These are phyloP conservation scores for Chromosphaera perkinsii DNA, from an alignment of 208 protist species.

Conservation along the genomic window DNA sequence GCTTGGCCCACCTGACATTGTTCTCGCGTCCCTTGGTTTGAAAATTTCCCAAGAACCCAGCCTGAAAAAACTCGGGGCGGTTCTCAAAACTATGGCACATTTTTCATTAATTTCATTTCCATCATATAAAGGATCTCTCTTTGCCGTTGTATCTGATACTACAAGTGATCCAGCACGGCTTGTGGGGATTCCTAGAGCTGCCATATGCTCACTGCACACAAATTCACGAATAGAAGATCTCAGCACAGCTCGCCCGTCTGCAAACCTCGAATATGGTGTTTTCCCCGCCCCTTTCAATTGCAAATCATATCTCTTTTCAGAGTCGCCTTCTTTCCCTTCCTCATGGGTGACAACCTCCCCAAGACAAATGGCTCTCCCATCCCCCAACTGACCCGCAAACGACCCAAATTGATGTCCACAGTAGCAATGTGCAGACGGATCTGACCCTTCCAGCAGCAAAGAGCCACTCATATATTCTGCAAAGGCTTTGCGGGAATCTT, in stretches of 20 bases:
- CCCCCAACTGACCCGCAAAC: constrained; percentile 60
- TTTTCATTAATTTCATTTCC: constrained; percentile 38
- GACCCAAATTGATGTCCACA: constrained; percentile 54
- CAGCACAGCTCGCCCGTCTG: constrained; percentile 48
- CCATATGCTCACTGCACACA: constrained; percentile 56
- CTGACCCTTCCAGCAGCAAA: neutral
- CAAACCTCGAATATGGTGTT: constrained; percentile 58
- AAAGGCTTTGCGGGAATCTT: no score
- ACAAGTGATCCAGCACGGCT: constrained; percentile 42
- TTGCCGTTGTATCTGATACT: neutral
- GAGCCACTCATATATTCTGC: neutral
- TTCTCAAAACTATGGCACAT: constrained; percentile 39
- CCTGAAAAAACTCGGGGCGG: constrained; percentile 47
- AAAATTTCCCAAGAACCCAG: constrained; percentile 58
- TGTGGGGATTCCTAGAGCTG: constrained; percentile 50
- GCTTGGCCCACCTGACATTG: constrained; percentile 17
- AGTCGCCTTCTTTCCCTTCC: neutral
- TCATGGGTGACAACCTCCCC: constrained; percentile 42
- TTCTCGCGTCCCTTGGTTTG: constrained; percentile 6
- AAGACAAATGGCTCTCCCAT: constrained; percentile 52
- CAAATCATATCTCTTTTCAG: constrained; percentile 47
- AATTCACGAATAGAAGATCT: constrained; percentile 61
- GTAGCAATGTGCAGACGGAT: constrained; percentile 33
- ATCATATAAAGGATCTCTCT: constrained; percentile 22
- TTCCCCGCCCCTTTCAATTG: constrained; percentile 60